A percentile compares a stretch with the other conserved stretches of the same genome.
These are phyloP conservation scores for Exophiala oligosperma DNA, from an alignment of 2,329 filamentous ascomycete species.

Conservation along the genomic window DNA sequence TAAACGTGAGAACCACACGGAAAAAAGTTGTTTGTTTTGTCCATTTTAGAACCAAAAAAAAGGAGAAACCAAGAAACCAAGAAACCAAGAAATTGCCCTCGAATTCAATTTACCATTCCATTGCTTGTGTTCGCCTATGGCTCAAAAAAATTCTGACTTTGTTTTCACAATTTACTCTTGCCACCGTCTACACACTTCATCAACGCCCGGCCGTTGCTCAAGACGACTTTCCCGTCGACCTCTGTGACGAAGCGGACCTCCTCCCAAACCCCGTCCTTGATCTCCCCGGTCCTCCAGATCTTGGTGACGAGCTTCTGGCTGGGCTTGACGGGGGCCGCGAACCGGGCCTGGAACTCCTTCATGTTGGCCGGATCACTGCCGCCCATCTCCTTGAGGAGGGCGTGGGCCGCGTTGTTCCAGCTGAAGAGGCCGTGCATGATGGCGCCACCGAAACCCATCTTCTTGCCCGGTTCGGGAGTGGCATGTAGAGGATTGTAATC, in stretches of 20 bases:
- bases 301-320: conserved; percentile 79
- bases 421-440: conserved; percentile 90
- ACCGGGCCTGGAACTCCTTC: conserved; percentile 84
- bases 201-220: conserved; percentile 83
- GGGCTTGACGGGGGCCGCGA: conserved; percentile 80
- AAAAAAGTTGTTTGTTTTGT: no score
- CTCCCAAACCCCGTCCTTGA: conserved; percentile 65
- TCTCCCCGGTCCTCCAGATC: conserved; percentile 75
- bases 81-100: no score
- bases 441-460: conserved; percentile 87
- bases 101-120: no score
- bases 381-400: conserved; percentile 70
- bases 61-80: no score
- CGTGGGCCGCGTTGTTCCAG: conserved; percentile 78
- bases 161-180: conserved; percentile 58
- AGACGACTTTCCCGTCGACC: conserved; percentile 78
- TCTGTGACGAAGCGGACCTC: conserved; percentile 79
- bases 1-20: no score
- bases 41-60: no score
- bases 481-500: conserved; percentile 95
- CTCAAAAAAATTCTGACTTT: not conserved
- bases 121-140: no score
- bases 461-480: conserved; percentile 76
- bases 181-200: conserved; percentile 61
- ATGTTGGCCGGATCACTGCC: conserved; percentile 77